Conservation (phyloP, 768 basidiomycete species). For the Tulasnella sp. region DNA sequence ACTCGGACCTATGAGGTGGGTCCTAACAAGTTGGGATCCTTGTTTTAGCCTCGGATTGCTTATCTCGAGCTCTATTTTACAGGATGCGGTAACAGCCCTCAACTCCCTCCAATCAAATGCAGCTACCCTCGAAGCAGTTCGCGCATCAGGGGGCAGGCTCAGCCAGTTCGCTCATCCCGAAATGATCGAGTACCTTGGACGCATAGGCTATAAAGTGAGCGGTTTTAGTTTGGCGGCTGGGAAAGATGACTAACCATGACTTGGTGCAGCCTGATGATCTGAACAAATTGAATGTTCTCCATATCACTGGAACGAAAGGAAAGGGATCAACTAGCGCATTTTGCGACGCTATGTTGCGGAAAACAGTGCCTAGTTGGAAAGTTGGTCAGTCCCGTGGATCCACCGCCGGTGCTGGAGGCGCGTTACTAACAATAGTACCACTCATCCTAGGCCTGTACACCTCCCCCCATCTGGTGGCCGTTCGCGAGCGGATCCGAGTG, state of each 20-base stretch:
- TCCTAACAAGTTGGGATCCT: background rate
- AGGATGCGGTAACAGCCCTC: conserved; percentile 65
- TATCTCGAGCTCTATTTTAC: conserved; percentile 13
- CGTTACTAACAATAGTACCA: background rate
- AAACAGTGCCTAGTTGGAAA: conserved; percentile 67
- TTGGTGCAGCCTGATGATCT: conserved; percentile 66
- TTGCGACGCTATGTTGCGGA: conserved; percentile 77
- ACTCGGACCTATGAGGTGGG: conserved; percentile 52
- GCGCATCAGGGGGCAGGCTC: conserved; percentile 62
- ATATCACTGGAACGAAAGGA: conserved; percentile 97
- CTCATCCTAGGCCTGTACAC: conserved; percentile 75
- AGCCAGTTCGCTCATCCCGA: conserved; percentile 68
- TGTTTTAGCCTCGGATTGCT: background rate
- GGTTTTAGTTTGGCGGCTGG: background rate
- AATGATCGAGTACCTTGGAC: conserved; percentile 81
- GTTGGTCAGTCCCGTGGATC: conserved; percentile 54
- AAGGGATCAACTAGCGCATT: conserved; percentile 98
- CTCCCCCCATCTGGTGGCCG: conserved; percentile 93
- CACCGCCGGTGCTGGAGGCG: background rate
- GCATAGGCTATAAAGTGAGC: conserved; percentile 82
- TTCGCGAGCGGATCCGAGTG: conserved; percentile 91
- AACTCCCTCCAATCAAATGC: conserved; percentile 91
- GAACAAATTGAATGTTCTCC: conserved; percentile 85
- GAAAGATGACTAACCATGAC: background rate
- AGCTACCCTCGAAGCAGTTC: conserved; percentile 78